phyloP scores from a whole-genome alignment of 257 asterid species.

The Leptodermis oblonga region DNA sequence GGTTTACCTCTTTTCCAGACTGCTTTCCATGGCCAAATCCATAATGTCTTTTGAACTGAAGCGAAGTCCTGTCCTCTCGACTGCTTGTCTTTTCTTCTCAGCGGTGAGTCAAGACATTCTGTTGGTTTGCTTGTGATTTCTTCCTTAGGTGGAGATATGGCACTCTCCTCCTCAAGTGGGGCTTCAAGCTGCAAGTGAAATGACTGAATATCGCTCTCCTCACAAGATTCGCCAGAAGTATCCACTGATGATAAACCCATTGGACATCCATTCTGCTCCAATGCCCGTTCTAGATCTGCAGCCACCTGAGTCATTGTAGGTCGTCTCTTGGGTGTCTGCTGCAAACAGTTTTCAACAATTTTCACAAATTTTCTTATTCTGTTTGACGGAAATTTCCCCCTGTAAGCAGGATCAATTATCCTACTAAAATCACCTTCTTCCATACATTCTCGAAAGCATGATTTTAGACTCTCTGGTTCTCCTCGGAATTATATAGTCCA shows the following conservation, averaged over 20 bases:
- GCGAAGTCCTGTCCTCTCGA: not conserved
- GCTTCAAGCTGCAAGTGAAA: not conserved
- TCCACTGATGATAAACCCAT: not conserved
- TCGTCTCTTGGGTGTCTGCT: not conserved
- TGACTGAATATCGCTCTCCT: not conserved
- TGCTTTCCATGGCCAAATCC: conserved; percentile 1
- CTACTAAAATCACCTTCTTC: not conserved
- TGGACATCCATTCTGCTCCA: too few species aligned
- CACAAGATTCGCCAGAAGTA: not conserved
- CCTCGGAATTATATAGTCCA: not conserved
- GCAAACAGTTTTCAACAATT: conserved; percentile 7
- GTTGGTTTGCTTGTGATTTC: not conserved
- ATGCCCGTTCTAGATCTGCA: conserved; percentile 10
- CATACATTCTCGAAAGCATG: not conserved
- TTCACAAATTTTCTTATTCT: not conserved
- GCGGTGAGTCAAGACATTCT: too few species aligned
- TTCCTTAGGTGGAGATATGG: not conserved
- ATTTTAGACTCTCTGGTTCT: not conserved
- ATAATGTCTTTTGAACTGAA: not conserved
- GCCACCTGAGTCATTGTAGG: conserved; percentile 16
- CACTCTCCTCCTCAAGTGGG: conserved; percentile 12
- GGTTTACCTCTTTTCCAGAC: conserved; percentile 2
- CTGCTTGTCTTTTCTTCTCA: not conserved
- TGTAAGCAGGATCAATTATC: not conserved
- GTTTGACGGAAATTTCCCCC: not conserved